Conservation (phyloP, 1,139 yeast genomes). For the Sugiyamaella pinicola region DNA sequence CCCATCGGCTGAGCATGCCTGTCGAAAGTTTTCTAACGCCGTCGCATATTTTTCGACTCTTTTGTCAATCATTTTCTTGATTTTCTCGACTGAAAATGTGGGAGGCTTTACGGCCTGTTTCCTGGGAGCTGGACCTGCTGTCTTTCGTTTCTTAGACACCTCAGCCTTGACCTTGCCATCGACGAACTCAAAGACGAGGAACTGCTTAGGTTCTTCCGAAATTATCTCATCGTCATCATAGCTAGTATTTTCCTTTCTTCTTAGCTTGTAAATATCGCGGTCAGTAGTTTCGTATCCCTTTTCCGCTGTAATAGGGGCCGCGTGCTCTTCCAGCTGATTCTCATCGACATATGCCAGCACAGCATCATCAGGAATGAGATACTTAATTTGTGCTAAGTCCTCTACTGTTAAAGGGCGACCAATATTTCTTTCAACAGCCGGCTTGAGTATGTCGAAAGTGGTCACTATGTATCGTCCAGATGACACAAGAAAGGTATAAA, state of each 20-base stretch:
- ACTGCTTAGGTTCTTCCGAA: slow-evolving; percentile 46
- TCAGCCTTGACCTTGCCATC: slow-evolving; percentile 59
- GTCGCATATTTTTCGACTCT: slow-evolving; percentile 57
- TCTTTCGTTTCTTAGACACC: slow-evolving; percentile 16
- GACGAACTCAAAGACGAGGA: slow-evolving; percentile 73
- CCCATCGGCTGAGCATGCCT: slow-evolving; percentile 2
- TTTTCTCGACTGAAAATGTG: slow-evolving; percentile 50
- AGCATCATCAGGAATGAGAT: slow-evolving; percentile 68
- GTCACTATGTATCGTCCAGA: slow-evolving; percentile 58
- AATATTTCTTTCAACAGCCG: slow-evolving; percentile 50
- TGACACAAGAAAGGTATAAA: slow-evolving; percentile 55
- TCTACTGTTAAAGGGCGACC: slow-evolving; percentile 34
- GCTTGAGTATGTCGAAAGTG: slow-evolving; percentile 53
- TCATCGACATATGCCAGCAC: slow-evolving; percentile 63
- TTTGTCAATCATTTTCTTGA: slow-evolving; percentile 61
- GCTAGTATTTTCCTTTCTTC: slow-evolving; percentile 42
- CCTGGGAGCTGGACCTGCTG: neutral
- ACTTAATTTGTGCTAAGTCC: slow-evolving; percentile 67
- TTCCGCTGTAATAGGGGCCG: slow-evolving; percentile 18
- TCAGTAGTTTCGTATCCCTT: slow-evolving; percentile 47
- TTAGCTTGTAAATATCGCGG: slow-evolving; percentile 51
- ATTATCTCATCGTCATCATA: slow-evolving; percentile 28
- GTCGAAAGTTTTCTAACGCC: slow-evolving; percentile 46
- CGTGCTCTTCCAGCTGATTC: slow-evolving; percentile 38
- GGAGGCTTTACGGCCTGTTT: slow-evolving; percentile 37